phyloP scores from a whole-genome alignment of 192 early-diverging fungal genomes.

The Bifiguratus adelaidae region DNA sequence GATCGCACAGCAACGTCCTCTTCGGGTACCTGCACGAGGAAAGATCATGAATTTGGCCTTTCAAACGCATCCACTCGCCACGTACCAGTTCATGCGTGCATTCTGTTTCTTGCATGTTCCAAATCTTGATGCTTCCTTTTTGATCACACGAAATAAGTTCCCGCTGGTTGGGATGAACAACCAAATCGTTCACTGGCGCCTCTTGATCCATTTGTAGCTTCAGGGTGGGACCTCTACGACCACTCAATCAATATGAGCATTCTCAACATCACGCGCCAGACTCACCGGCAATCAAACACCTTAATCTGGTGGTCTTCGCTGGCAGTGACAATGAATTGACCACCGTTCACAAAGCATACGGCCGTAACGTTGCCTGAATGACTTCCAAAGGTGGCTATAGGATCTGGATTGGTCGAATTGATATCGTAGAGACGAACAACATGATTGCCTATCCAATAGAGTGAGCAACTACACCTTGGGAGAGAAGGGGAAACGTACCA shows the following conservation, averaged over 20 bases:
- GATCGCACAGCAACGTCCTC: constrained; percentile 74
- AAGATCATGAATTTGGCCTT: background rate
- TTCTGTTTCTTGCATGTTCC: constrained; percentile 53
- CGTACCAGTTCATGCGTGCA: constrained; percentile 51
- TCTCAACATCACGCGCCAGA: background rate
- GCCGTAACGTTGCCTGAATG: constrained; percentile 52
- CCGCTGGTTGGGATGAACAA: constrained; percentile 69
- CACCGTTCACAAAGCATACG: constrained; percentile 54
- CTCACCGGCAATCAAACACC: constrained; percentile 71
- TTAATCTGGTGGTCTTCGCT: constrained; percentile 65
- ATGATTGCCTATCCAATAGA: constrained; percentile 51
- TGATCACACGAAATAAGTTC: constrained; percentile 76
- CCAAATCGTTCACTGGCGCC: constrained; percentile 48
- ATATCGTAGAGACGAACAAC: constrained; percentile 77
- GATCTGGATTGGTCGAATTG: constrained; percentile 64
- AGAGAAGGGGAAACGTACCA: constrained; percentile 26
- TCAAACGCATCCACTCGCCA: background rate
- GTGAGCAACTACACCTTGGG: background rate
- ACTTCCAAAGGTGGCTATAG: constrained; percentile 55
- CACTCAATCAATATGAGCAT: background rate
- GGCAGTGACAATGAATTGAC: constrained; percentile 70
- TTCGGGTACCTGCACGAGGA: constrained; percentile 36
- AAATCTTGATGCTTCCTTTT: constrained; percentile 60
- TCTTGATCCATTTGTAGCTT: constrained; percentile 49
- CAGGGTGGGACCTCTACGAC: constrained; percentile 34